Base-by-base conservation (phyloP, 2,329 filamentous ascomycete genomes). In the Talaromyces sp. region DNA sequence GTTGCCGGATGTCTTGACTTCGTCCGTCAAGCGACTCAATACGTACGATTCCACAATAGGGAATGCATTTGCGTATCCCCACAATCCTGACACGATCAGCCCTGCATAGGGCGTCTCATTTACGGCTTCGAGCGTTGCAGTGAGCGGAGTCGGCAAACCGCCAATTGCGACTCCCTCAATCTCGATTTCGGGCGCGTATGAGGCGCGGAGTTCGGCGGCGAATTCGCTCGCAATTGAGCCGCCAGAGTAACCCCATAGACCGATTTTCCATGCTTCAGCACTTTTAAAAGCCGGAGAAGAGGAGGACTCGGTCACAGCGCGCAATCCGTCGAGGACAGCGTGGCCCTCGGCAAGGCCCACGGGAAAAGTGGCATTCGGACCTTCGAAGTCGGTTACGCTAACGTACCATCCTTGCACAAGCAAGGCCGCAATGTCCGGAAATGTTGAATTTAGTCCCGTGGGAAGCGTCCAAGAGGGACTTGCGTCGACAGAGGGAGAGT, bases 171-270 rank as follows among this genome's bases (percentile, higher is more conserved):
- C 62, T 10, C 56, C 62, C 19, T 56, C 56, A 22, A 64, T 64
- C 5, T 50, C 14, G 9, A 64, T 41, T 7, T 64, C 62, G 2
- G 62, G 62, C 2, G 62, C 62, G 6, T 64, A 64, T 3, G 62
- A 33, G 5, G 62, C 45, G 45, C 50, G 56, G 14, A 64, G 54
- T 14, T 64, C 62, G 9, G 62, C 62, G 8, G 62, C 62, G n/a
- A 54, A 60, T 50, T 64, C 62, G 22, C 54, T 64, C 31, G 62
- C 56, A n/a, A 64, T 54, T 11, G 62, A 64, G 33, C 62, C 62
- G 5, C 62, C 62, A 2, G 62, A 64, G 35, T 64, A 64, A 4
- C 62, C 62, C 56, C 56, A 64, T 2, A 64, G 56, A 16, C 54
- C 54, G n/a, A 64, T 43, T 22, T 59, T 35, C 62, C 62, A 64